Percentiles rank a stretch among this genome's conserved stretches.
These are phyloP conservation scores for Ceratocystis ficicola DNA, from an alignment of 2,329 filamentous ascomycete species.

Conservation along the genomic window DNA sequence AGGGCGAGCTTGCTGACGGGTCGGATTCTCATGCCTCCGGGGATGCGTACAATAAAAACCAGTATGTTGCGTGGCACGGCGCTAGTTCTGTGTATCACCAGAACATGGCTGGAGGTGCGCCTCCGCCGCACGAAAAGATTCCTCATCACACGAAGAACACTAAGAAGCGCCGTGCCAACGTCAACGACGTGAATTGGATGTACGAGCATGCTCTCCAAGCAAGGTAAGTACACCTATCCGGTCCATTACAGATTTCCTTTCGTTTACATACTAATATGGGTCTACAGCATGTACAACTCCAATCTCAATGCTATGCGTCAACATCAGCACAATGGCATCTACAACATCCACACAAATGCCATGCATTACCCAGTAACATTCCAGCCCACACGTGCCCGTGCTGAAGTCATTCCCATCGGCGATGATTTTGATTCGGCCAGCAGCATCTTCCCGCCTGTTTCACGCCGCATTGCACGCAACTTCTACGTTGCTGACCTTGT, in stretches of 20 bases:
- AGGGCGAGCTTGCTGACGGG: conserved; percentile 85
- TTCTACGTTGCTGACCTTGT: conserved; percentile 45
- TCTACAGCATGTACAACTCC: conserved; percentile 67
- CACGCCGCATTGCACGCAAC: conserved; percentile 41
- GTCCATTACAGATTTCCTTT: conserved; percentile 18
- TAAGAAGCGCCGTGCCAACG: conserved; percentile 74
- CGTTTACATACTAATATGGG: background rate
- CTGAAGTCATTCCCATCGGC: conserved; percentile 43
- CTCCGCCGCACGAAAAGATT: conserved; percentile 37
- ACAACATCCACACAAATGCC: conserved; percentile 86
- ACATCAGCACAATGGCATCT: conserved; percentile 61
- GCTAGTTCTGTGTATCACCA: conserved; percentile 93
- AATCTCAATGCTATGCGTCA: conserved; percentile 56
- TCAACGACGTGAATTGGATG: conserved; percentile 95
- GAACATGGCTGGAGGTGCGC: conserved; percentile 61
- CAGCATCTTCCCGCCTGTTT: conserved; percentile 37
- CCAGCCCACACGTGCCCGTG: conserved; percentile 78
- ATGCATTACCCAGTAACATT: conserved; percentile 80
- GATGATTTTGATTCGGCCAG: conserved; percentile 27
- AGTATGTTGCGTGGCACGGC: conserved; percentile 97
- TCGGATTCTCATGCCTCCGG: conserved; percentile 66
- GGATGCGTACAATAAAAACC: conserved; percentile 94
- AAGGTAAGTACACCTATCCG: conserved; percentile 46
- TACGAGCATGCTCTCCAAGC: conserved; percentile 85
- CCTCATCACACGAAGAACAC: conserved; percentile 52